Evolutionary conservation across 2,329 filamentous ascomycete species (phyloP), one percentile per base, ranked within the genome.

Genomic region (Epicoccum nigrum): DNA sequence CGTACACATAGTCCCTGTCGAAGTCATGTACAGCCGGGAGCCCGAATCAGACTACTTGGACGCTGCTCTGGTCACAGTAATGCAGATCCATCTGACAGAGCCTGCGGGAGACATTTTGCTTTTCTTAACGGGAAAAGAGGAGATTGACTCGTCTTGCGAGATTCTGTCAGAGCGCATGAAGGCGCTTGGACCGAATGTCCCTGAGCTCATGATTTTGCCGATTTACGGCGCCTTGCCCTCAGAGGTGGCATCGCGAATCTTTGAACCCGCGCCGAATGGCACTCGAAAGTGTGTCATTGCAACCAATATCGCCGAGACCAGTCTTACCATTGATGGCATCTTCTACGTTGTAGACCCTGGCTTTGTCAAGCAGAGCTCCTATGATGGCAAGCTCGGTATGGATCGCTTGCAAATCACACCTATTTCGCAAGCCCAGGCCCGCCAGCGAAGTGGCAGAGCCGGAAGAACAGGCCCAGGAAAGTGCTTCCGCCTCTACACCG

Each of bases 291-390:
- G 97, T 1, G 91, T 99, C 52, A 96, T 99, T 69, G 94, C 94
- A 2, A 99, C 94, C 28, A 99, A 99, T 64, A 99, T 99, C 67
- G 94, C 94, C 1, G 94, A 99, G 70, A 99, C 94, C 0, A 96
- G 91, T 46, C 94, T 99, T 68, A 99, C 94, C 0, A 97, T 99
- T 59, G 94, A 99, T 69, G 89, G 93, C 40, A 96, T 99, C 60
- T 97, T 93, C 77, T 97, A 96, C 68, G 95, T 99, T 15, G 87
- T 99, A 13, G 94, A 99, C 65, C 92, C 94, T 2, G 94, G 94
- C 1, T 99, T 97, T 62, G 93, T 97, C 55, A 99, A 99, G 77
- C 92, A 97, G 70, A 97, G 94, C 62, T 92, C 90, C 1, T 99
- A 97, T 69, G 93, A 99, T 68, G 90, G 93, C 0, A 97, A 97